These are phyloP conservation scores for Malus hybrid DNA, from an alignment of 331 rosid genomes.

Conservation along the genomic window DNA sequence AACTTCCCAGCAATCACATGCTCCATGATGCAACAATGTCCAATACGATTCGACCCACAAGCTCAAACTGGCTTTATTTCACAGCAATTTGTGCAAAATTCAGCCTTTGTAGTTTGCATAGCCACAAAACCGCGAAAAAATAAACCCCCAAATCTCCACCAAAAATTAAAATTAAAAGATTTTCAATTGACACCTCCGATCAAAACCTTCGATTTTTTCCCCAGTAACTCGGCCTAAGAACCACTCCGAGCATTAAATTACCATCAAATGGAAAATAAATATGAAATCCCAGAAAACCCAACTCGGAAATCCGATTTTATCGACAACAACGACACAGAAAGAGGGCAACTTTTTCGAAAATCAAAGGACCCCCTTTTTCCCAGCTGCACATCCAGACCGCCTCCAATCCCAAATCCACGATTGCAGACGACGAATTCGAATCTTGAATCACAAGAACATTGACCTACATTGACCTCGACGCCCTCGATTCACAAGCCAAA, in stretches of 20 bases:
- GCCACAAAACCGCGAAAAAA: conserved; percentile 23
- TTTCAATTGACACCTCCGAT: conserved; percentile 18
- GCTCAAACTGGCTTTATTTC: conserved; percentile 9
- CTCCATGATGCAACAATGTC: conserved; percentile 61
- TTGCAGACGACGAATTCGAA: conserved; percentile 12
- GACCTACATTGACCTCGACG: conserved; percentile 39
- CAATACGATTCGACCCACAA: conserved; percentile 25
- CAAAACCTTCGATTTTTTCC: background rate
- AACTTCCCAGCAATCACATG: conserved; percentile 87
- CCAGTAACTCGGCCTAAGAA: conserved; percentile 22
- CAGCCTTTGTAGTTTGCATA: conserved; percentile 36
- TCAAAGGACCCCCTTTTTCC: conserved; percentile 5
- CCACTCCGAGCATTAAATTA: conserved; percentile 20
- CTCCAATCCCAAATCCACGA: conserved; percentile 24
- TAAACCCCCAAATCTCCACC: conserved; percentile 16
- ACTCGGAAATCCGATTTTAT: conserved; percentile 5
- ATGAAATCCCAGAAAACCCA: conserved; percentile 9
- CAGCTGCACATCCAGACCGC: conserved; percentile 23
- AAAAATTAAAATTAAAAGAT: conserved; percentile 4
- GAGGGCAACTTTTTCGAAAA: conserved; percentile 20
- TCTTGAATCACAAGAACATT: conserved; percentile 36
- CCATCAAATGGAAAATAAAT: background rate
- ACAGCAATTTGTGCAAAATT: conserved; percentile 29
- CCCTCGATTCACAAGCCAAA: background rate
- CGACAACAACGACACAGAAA: conserved; percentile 1